These are phyloP conservation scores for Toxicodendron radicans DNA, from an alignment of 345 rosid genomes.

Conservation along the genomic window DNA sequence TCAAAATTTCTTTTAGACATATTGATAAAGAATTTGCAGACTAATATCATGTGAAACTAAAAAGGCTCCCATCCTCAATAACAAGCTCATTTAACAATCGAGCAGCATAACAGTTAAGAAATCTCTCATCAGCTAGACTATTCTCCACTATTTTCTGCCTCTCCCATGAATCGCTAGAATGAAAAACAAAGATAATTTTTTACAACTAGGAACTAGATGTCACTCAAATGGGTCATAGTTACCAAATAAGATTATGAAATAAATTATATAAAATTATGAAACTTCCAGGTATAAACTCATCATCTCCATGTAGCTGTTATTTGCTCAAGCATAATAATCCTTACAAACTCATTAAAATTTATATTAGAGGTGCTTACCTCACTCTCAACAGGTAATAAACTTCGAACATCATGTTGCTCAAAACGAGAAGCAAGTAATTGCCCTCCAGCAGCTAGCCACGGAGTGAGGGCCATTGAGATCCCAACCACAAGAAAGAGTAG, in stretches of 20 bases:
- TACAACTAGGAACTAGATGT: not conserved
- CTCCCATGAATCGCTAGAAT: not conserved
- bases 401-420: conserved; percentile 94
- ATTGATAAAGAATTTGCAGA: not conserved
- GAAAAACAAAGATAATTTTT: not conserved
- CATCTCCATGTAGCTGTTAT: conserved; percentile 7
- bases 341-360: conserved; percentile 5
- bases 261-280: not conserved
- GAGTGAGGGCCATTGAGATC: conserved; percentile 95
- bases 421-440: conserved; percentile 94
- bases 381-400: conserved; percentile 92
- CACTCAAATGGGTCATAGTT: not conserved
- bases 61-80: not conserved
- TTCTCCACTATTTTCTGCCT: not conserved
- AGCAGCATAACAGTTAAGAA: not conserved
- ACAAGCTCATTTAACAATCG: not conserved
- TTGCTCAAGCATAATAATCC: not conserved
- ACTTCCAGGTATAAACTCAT: not conserved
- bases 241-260: not conserved
- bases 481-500: conserved; percentile 96
- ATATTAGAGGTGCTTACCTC: conserved; percentile 56
- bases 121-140: not conserved
- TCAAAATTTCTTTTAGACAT: not conserved
- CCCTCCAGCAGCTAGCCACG: conserved; percentile 99
- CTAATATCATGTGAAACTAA: not conserved